Evolutionary conservation across 192 early-diverging fungal species (phyloP).

Genomic region (Dissophora ornata): DNA sequence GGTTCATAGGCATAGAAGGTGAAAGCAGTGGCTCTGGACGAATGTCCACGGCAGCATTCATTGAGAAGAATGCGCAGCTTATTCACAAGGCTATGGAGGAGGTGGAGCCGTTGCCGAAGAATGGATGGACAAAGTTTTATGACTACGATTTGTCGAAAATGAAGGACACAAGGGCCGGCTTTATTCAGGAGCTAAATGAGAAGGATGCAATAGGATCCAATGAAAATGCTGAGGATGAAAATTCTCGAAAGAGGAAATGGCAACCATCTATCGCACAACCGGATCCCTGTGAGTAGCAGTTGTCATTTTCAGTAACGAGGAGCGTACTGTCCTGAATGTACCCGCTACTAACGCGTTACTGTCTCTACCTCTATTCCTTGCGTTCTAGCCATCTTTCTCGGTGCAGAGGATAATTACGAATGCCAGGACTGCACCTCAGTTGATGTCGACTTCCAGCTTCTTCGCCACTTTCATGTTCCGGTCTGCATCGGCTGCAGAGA

Average conservation of each 20-base stretch:
- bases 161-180: conserved; percentile 90
- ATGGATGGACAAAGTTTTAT: conserved; percentile 54
- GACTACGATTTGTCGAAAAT: conserved; percentile 92
- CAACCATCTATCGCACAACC: conserved; percentile 39
- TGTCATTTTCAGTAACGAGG: too few species aligned
- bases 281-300: conserved; percentile 61
- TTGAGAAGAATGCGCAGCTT: conserved; percentile 22
- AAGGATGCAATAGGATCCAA: conserved; percentile 18
- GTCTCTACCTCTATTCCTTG: not conserved
- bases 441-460: conserved; percentile 83
- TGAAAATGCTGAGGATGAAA: conserved; percentile 11
- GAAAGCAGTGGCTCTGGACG: not conserved
- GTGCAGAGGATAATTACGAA: conserved; percentile 68
- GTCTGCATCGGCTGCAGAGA: conserved; percentile 87
- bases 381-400: conserved; percentile 56
- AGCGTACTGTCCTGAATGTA: too few species aligned
- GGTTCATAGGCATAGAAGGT: not conserved
- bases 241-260: conserved; percentile 52
- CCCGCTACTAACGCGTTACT: not conserved
- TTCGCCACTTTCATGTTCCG: conserved; percentile 75
- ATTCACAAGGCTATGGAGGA: conserved; percentile 34
- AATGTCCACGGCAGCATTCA: not conserved
- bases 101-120: conserved; percentile 47
- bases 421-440: conserved; percentile 87
- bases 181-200: conserved; percentile 71